These are phyloP conservation scores for Echinosophora koreensis DNA, from an alignment of 306 rosid species.

Conservation along the genomic window DNA sequence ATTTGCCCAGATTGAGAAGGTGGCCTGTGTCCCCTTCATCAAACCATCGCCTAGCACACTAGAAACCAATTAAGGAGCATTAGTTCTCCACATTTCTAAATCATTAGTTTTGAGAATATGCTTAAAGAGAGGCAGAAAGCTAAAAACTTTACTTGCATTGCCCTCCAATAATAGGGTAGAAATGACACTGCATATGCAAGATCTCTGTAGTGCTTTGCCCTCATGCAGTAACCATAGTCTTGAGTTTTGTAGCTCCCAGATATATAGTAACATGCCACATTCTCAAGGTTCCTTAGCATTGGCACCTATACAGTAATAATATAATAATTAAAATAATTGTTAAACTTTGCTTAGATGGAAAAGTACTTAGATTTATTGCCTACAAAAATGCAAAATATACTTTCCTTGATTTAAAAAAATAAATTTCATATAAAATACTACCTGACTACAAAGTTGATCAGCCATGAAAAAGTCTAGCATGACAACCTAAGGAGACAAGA, in stretches of 20 bases:
- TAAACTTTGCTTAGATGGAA: not conserved
- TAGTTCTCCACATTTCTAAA: constrained; percentile 26
- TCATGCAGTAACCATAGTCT: constrained; percentile 89
- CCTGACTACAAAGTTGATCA: constrained; percentile 99
- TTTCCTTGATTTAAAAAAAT: not conserved
- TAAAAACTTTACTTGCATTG: constrained; percentile 81
- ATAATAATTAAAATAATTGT: not conserved
- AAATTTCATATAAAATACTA: constrained; percentile 36
- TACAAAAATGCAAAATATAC: too few species aligned
- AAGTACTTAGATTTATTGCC: not conserved
- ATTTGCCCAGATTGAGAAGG: constrained; percentile 88
- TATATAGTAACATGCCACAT: constrained; percentile 89
- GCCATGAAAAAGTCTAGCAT: constrained; percentile 99
- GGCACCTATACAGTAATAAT: constrained; percentile 66
- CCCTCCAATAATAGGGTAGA: constrained; percentile 98
- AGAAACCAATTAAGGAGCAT: constrained; percentile 31
- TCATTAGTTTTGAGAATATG: not conserved
- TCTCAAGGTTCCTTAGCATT: constrained; percentile 88
- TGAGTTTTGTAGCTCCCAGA: constrained; percentile 96
- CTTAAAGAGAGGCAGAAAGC: not conserved
- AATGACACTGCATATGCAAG: constrained; percentile 94
- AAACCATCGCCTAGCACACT: constrained; percentile 98
- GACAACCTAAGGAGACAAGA: constrained; percentile 71
- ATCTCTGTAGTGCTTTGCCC: constrained; percentile 73
- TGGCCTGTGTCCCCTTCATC: constrained; percentile 95